Evolutionary conservation across 176 grass and related monocot species (phyloP).

Genomic region (Poa pratensis): DNA sequence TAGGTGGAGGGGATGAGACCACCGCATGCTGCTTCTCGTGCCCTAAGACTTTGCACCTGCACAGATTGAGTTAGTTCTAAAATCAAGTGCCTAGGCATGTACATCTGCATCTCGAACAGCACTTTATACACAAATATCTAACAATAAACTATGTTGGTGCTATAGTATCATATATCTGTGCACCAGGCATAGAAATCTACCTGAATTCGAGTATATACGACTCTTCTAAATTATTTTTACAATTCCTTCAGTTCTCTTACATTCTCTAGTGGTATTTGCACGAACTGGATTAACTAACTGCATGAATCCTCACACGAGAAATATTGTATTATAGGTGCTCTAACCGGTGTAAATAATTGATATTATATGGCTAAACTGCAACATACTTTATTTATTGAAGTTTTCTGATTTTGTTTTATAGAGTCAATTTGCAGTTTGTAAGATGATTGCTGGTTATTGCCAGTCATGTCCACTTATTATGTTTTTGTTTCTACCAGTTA

Average conservation of each 20-base stretch:
- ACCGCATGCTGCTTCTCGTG: too few relatives aligned
- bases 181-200: neutral
- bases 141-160: neutral
- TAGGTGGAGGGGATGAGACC: too few relatives aligned
- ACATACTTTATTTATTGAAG: neutral
- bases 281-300: neutral
- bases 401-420: neutral
- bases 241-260: neutral
- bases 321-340: neutral
- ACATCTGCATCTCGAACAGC: neutral
- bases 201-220: neutral
- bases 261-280: neutral
- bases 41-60: neutral
- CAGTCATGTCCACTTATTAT: neutral
- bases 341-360: neutral
- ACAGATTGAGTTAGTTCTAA: neutral
- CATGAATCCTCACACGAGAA: neutral
- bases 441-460: neutral
- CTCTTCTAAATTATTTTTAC: neutral
- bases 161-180: neutral
- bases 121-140: neutral
- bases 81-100: neutral
- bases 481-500: slow-evolving; percentile 19
- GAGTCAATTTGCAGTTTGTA: neutral
- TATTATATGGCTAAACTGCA: neutral